These are phyloP conservation scores for Plasmodium sp. DNA, from an alignment of 169 alveolate species.

Conservation along the genomic window DNA sequence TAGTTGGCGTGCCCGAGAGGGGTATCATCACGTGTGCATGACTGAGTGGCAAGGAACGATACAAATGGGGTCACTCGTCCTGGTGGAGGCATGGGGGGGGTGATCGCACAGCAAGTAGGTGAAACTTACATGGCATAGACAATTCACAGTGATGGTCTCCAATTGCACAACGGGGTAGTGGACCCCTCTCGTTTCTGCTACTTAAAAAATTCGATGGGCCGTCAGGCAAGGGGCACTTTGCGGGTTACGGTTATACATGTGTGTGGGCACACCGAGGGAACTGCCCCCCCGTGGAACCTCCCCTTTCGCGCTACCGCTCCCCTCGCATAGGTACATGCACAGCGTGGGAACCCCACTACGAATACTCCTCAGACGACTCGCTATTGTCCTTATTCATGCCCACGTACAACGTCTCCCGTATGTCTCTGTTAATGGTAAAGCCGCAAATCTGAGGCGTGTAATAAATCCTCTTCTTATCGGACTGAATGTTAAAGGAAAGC, in stretches of 20 bases:
- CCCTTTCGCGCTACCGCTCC: not conserved
- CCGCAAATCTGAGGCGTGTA: constrained; percentile 70
- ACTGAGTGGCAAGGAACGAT: not conserved
- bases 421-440: constrained; percentile 49
- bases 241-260: not conserved
- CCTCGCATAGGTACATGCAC: not conserved
- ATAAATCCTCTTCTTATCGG: constrained; percentile 56
- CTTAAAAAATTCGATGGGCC: not conserved
- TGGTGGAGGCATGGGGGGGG: not conserved
- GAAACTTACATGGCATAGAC: not conserved
- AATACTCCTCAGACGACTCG: constrained; percentile 60
- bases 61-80: not conserved
- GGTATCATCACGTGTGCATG: not conserved
- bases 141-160: not conserved
- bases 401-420: constrained; percentile 30
- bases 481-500: constrained; percentile 61
- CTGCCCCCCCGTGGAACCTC: not conserved
- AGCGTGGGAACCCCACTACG: not conserved
- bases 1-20: not conserved
- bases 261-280: not conserved
- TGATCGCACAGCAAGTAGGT: not conserved
- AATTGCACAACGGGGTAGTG: not conserved
- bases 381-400: constrained; percentile 52
- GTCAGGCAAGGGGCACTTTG: not conserved
- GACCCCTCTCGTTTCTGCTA: not conserved